Percentiles rank a stretch among this genome's conserved stretches.
These are phyloP conservation scores for Eremothecium gossypii DNA, from an alignment of 1,139 yeast species.

Conservation along the genomic window DNA sequence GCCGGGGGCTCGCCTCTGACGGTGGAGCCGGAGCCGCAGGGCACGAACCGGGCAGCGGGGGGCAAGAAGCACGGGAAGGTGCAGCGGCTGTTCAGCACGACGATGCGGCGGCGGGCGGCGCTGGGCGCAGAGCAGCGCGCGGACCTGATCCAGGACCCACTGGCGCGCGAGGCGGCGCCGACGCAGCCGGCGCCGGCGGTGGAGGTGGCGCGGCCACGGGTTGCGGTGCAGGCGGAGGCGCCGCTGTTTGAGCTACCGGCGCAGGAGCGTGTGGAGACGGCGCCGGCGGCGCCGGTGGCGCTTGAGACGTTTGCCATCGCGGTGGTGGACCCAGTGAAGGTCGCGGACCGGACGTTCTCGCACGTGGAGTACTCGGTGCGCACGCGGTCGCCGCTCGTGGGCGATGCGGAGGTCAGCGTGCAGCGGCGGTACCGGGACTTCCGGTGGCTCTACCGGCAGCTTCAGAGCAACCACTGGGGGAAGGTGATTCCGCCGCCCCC, in stretches of 20 bases:
- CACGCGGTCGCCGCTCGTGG: conserved; percentile 38
- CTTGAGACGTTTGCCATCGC: conserved; percentile 44
- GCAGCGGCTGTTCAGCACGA: conserved; percentile 18
- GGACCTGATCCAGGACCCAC: conserved; percentile 18
- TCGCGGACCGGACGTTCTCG: conserved; percentile 81
- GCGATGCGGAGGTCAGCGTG: conserved; percentile 40
- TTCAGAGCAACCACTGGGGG: conserved; percentile 83
- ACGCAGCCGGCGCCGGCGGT: neutral
- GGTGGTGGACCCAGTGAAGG: conserved; percentile 87
- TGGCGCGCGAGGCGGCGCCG: conserved; percentile 15
- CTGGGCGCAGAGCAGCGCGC: conserved; percentile 6
- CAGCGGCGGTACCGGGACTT: conserved; percentile 77
- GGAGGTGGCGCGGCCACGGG: conserved; percentile 6
- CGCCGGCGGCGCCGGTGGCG: conserved; percentile 4
- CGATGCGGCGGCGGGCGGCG: conserved; percentile 24
- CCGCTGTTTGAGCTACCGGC: conserved; percentile 20
- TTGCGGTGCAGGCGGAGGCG: conserved; percentile 20
- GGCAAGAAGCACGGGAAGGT: conserved; percentile 14
- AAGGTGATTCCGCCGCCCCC: conserved; percentile 95
- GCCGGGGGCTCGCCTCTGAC: conserved; percentile 10
- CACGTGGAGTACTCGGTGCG: conserved; percentile 81
- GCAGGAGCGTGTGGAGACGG: conserved; percentile 4
- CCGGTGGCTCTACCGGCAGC: conserved; percentile 80
- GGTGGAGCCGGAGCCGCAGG: conserved; percentile 2
- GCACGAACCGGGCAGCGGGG: neutral